Evolutionary conservation across 1,139 yeast genomes (phyloP).

Genomic region (Pichia cactophila): DNA sequence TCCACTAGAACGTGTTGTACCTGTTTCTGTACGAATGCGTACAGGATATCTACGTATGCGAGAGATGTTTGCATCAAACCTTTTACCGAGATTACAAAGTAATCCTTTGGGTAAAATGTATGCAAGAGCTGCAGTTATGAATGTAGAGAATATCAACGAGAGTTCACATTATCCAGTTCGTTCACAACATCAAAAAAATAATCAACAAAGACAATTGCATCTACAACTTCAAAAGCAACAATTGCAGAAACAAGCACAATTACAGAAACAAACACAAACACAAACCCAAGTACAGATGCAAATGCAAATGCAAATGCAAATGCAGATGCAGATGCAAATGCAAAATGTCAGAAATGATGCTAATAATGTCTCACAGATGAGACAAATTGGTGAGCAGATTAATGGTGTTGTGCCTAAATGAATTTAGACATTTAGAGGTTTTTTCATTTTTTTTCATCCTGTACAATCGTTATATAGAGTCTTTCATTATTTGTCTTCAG

Average conservation of each 20-base stretch:
- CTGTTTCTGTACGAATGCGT: constrained; percentile 64
- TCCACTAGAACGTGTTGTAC: constrained; percentile 71
- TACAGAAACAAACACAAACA: constrained; percentile 13
- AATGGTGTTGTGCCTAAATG: neutral
- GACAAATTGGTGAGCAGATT: neutral
- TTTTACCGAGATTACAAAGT: constrained; percentile 35
- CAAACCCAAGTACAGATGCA: constrained; percentile 10
- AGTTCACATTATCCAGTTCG: constrained; percentile 50
- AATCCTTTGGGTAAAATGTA: constrained; percentile 61
- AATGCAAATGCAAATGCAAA: constrained; percentile 14
- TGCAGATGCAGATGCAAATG: constrained; percentile 5
- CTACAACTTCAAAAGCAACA: constrained; percentile 8
- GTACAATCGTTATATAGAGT: neutral
- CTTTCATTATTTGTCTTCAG: neutral
- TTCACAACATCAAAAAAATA: constrained; percentile 37
- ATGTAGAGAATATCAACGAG: constrained; percentile 53
- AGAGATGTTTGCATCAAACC: constrained; percentile 66
- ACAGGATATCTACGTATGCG: constrained; percentile 74
- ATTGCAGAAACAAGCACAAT: constrained; percentile 16
- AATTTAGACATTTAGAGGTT: neutral
- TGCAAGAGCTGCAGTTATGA: constrained; percentile 69
- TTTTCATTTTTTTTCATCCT: neutral
- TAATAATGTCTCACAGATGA: neutral
- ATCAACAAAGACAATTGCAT: constrained; percentile 13
- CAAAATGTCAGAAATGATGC: neutral